These are phyloP conservation scores for Penicillium italicum DNA, from an alignment of 2,329 filamentous ascomycete genomes.

Conservation along the genomic window DNA sequence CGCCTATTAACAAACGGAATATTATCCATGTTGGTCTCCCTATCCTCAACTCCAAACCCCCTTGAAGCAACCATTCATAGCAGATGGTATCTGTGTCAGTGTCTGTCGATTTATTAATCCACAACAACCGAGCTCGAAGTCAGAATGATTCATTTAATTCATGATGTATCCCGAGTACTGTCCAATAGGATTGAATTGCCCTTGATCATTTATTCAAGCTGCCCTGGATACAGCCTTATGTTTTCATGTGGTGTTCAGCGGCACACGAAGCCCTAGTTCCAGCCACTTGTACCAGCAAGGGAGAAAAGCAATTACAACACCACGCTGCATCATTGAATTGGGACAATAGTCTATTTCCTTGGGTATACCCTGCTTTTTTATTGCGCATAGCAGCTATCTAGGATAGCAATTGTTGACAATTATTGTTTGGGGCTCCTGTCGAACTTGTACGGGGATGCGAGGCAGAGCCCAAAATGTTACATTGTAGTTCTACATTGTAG, in stretches of 20 bases:
- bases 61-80: too few relatives aligned
- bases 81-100: neutral
- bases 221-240: conserved; percentile 11
- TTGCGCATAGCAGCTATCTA: conserved; percentile 3
- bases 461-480: neutral
- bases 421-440: neutral
- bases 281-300: conserved; percentile 23
- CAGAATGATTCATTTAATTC: neutral
- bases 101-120: neutral
- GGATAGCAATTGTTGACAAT: conserved; percentile 13
- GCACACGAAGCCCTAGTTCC: conserved; percentile 5
- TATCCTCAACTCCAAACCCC: neutral
- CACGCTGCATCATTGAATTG: neutral
- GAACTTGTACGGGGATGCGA: neutral
- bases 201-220: neutral
- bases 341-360: neutral
- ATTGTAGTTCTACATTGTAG: neutral
- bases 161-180: neutral
- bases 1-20: neutral
- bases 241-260: conserved; percentile 11
- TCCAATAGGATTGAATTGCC: neutral
- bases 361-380: neutral
- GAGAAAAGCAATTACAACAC: conserved; percentile 4
- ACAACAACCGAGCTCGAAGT: neutral
- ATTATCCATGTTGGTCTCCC: neutral